These are phyloP conservation scores for Populus trichocarpa DNA, from an alignment of 441 rosid species.

Conservation along the genomic window DNA sequence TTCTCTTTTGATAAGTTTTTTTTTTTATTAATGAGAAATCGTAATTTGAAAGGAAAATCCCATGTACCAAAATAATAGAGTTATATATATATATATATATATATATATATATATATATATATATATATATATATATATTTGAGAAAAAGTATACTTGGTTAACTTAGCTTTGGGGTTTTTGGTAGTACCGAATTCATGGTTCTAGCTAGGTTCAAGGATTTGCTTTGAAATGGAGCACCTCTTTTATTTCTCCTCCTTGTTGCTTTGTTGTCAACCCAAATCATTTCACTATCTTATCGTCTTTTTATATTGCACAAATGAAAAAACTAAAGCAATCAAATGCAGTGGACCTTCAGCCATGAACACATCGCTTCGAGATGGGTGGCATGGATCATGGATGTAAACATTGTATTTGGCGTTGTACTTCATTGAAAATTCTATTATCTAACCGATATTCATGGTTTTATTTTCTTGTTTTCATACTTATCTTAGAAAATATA, in stretches of 20 bases:
- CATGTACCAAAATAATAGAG: background rate
- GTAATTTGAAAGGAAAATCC: background rate
- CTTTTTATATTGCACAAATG: no score
- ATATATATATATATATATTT: no score
- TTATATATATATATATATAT: no score
- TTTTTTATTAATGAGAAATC: background rate
- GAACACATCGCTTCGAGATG: no score
- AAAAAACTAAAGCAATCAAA: no score
- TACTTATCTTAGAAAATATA: conserved; percentile 28
- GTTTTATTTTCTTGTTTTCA: conserved; percentile 5
- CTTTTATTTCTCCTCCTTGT: background rate
- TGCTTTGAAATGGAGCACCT: background rate
- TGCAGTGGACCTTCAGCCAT: no score
- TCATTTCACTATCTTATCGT: no score
- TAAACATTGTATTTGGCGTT: background rate
- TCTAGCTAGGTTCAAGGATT: background rate
- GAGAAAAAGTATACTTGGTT: background rate
- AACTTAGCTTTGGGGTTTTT: background rate
- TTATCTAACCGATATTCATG: background rate
- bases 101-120: no score
- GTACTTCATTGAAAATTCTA: background rate
- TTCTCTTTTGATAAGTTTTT: background rate
- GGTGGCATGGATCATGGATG: no score
- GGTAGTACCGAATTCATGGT: no score
- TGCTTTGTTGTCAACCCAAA: background rate